A percentile compares a stretch with the other conserved stretches of the same genome.
Conservation (phyloP, 139 green algal species). For the Haematococcus lacustris region DNA sequence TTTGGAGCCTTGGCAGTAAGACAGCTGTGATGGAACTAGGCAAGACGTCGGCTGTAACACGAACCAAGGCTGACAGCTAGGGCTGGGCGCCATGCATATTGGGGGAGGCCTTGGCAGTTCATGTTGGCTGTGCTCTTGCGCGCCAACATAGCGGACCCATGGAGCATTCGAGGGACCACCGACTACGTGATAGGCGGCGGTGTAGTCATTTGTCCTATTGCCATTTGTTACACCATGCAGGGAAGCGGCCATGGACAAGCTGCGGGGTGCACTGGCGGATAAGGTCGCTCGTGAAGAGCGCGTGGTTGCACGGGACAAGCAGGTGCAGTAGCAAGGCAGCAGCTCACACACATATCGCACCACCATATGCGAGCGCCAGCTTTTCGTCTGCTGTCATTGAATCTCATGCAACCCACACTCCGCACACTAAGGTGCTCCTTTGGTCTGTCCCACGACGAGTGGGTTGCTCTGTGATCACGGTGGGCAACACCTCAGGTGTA, state of each 20-base stretch:
- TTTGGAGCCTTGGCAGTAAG: too few species aligned
- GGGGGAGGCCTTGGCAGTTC: too few species aligned
- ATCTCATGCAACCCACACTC: not conserved
- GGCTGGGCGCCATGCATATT: not conserved
- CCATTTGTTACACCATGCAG: conserved; percentile 3
- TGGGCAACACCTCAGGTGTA: too few species aligned
- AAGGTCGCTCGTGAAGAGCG: conserved; percentile 53
- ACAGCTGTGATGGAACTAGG: not conserved
- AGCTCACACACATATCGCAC: too few species aligned
- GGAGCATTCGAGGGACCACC: too few species aligned
- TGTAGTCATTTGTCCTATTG: not conserved
- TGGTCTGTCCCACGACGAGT: too few species aligned
- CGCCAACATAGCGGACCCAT: too few species aligned
- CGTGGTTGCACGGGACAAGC: conserved; percentile 41
- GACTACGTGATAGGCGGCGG: too few species aligned
- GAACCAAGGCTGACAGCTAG: not conserved
- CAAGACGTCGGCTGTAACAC: not conserved
- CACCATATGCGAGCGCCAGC: conserved; percentile 7
- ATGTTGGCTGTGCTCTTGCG: too few species aligned
- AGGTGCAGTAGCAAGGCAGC: too few species aligned
- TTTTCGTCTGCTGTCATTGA: not conserved
- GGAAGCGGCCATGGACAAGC: conserved; percentile 38
- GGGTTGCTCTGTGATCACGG: too few species aligned
- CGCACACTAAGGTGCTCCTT: too few species aligned
- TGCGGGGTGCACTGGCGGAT: conserved; percentile 38